Conservation (phyloP, 441 rosid species). For the Cnidoscolus chayamansa region DNA sequence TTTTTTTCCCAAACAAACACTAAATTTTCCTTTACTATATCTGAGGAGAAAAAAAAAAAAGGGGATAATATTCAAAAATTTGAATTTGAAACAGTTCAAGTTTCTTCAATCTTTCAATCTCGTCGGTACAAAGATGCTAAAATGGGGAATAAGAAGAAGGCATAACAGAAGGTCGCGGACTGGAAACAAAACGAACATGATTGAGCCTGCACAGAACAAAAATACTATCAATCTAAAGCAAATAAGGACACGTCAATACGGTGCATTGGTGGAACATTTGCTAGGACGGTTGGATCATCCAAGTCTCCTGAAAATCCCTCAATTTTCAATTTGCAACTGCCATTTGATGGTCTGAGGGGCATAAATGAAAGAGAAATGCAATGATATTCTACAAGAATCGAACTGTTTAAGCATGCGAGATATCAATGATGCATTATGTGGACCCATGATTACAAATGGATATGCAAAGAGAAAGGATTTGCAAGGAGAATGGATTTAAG, state of each 20-base stretch:
- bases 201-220: background rate
- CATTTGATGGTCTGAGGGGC: conserved; percentile 1
- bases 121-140: conserved; percentile 3
- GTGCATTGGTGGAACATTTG: background rate
- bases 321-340: background rate
- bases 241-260: conserved; percentile 11
- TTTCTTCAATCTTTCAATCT: background rate
- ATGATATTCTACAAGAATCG: background rate
- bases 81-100: conserved; percentile 31
- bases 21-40: too few relatives aligned
- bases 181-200: background rate
- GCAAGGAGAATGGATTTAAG: too few relatives aligned
- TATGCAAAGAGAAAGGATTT: background rate
- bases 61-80: conserved; percentile 26
- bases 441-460: background rate
- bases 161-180: conserved; percentile 14
- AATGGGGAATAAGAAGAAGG: conserved; percentile 4
- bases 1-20: too few relatives aligned
- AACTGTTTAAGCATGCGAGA: background rate
- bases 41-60: too few relatives aligned
- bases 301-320: conserved; percentile 12
- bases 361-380: background rate
- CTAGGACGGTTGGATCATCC: background rate
- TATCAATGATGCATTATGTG: conserved; percentile 1
- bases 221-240: background rate